Evolutionary conservation across 1,139 yeast genomes (phyloP).

Genomic region (Debaryomycetaceae sp.): DNA sequence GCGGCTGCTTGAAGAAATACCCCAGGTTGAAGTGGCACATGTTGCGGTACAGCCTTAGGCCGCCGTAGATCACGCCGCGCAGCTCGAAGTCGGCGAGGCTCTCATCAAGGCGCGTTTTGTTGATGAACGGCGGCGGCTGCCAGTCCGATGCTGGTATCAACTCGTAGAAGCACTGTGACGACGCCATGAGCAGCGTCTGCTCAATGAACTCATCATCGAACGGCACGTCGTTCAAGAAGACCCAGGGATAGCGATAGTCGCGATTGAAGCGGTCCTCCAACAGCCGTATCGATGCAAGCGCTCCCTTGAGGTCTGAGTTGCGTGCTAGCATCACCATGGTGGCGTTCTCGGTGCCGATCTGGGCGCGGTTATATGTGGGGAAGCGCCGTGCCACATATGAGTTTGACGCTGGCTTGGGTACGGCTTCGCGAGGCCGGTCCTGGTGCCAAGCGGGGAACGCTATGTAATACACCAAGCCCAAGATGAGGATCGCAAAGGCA

Average conservation of each 20-base stretch:
- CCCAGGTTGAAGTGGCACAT: constrained; percentile 51
- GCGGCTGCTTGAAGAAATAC: constrained; percentile 37
- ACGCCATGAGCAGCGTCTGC: constrained; percentile 76
- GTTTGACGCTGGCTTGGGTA: constrained; percentile 39
- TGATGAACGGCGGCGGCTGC: constrained; percentile 39
- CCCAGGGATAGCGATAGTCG: constrained; percentile 45
- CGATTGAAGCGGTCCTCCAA: constrained; percentile 45
- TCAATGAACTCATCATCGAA: constrained; percentile 38
- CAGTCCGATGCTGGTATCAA: constrained; percentile 40
- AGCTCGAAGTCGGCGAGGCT: constrained; percentile 20
- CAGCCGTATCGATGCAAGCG: constrained; percentile 39
- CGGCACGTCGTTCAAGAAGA: constrained; percentile 42
- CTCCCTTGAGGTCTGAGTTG: constrained; percentile 39
- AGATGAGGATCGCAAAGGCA: not conserved
- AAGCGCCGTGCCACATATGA: constrained; percentile 32
- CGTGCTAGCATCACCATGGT: constrained; percentile 46
- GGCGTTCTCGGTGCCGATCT: constrained; percentile 47
- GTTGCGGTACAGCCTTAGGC: constrained; percentile 36
- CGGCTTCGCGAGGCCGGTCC: not conserved
- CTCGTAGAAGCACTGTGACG: constrained; percentile 51
- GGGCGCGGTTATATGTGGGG: constrained; percentile 27
- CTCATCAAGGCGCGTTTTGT: constrained; percentile 22
- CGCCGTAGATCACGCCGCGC: constrained; percentile 37
- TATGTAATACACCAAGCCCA: constrained; percentile 1
- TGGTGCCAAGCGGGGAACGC: no score